phyloP scores from a whole-genome alignment of 345 rosid genomes.

The Eutrema yunnanense region DNA sequence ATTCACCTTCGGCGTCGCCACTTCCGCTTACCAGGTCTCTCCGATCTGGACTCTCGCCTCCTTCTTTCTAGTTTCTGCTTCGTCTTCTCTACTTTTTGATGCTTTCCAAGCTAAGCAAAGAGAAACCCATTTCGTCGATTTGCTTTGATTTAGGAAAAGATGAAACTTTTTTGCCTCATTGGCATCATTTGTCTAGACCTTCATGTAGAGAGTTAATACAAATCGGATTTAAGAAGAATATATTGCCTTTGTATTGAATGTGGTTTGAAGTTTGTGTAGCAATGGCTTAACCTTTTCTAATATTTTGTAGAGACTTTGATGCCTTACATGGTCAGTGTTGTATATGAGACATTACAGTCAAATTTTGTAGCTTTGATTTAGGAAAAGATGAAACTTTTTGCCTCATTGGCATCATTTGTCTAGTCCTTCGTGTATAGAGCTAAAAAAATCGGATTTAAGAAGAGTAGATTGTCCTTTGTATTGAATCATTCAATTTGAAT shows the following conservation, averaged over 20 bases:
- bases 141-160: not conserved
- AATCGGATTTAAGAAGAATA: not conserved
- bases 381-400: not conserved
- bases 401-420: not conserved
- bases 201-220: not conserved
- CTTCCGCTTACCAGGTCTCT: conserved; percentile 56
- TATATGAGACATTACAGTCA: too few species aligned
- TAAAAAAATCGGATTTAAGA: not conserved
- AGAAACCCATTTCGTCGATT: too few species aligned
- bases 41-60: not conserved
- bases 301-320: not conserved
- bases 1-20: conserved; percentile 55
- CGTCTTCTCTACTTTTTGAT: not conserved
- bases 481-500: too few species aligned
- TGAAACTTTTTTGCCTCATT: not conserved
- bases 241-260: not conserved
- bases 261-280: not conserved
- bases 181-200: not conserved
- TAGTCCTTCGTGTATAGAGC: not conserved
- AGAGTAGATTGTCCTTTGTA: not conserved
- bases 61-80: not conserved
- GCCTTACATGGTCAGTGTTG: not conserved
- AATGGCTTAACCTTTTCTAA: not conserved
- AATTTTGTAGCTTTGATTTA: not conserved
- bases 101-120: too few species aligned